A percentile compares a stretch with the other conserved stretches of the same genome.
Evolutionary conservation across 108 stramenopile genomes (phyloP).

Genomic region (Nannochloropsis gaditana): DNA sequence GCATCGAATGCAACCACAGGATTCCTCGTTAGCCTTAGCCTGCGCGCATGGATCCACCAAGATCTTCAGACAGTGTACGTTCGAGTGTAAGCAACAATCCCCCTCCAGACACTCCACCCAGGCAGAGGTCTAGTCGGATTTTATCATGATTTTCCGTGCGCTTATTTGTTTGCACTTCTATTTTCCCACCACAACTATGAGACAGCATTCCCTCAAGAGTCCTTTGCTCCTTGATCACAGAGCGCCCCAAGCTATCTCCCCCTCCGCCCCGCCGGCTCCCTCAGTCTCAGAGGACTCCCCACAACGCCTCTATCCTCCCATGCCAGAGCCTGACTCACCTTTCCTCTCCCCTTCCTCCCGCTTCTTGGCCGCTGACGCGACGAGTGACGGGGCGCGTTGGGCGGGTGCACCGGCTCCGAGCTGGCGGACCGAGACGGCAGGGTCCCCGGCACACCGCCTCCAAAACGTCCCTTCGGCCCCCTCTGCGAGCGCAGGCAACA

Average conservation of each 20-base stretch:
- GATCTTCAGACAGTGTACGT: no score
- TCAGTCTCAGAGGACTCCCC: background rate
- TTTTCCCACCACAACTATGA: no score
- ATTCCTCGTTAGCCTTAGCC: no score
- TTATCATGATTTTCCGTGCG: no score
- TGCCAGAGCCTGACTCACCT: background rate
- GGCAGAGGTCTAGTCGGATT: no score
- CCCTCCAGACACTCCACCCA: no score
- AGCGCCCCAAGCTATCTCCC: background rate
- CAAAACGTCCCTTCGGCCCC: background rate
- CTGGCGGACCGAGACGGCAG: background rate
- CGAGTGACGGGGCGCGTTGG: background rate
- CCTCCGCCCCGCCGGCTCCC: background rate
- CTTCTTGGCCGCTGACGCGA: background rate
- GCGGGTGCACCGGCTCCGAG: background rate
- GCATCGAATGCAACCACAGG: no score
- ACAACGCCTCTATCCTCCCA: background rate
- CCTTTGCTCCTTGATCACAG: constrained; percentile 10
- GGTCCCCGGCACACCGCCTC: background rate
- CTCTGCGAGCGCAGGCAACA: background rate
- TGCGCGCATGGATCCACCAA: no score
- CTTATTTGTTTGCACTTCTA: no score
- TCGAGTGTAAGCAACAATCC: no score
- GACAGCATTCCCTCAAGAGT: background rate
- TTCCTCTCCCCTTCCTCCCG: no score